Evolutionary conservation across 768 basidiomycete species (phyloP), one percentile per base, ranked within the genome.

Genomic region (Dendrothele bispora): DNA sequence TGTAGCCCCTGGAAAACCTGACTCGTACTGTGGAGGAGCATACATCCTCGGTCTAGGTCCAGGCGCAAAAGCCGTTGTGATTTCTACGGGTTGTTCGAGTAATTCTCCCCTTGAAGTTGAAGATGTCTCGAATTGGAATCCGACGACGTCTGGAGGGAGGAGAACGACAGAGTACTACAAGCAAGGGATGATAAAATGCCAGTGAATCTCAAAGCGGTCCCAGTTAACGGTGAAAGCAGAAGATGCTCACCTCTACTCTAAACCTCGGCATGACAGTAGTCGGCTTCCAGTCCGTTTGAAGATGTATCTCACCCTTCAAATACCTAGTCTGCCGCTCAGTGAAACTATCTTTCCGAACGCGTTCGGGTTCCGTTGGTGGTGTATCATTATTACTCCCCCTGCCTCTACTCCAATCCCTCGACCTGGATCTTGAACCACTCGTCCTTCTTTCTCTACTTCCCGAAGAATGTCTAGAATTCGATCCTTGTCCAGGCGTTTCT

Each of bases 211-310:
- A 22, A 7, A 45, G 8, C 10, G 22, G 6, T 20, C 22, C 21
- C n/a, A 8, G 20, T 3, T 18, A 37, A 15, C 29, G 21, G 25
- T 3, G 22, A 32, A 17, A 38, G 25, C 2, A 15, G n/a, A n/a
- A 7, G n/a, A 15, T 24, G 49, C 57, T 6, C 35, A 73, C 73
- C 66, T 70, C 63, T 38, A 72, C 61, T 37, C 61, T 54, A 52
- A 75, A 72, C 39, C 68, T 60, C 8, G 60, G 68, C 43, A 75
- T 71, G 2, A 62, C 55, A 22, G 68, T 65, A 4, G 73, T 65
- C 17, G 71, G 65, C 50, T 67, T 71, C 37, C 67, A 49, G 34
- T 68, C 66, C 24, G 50, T 50, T 38, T 56, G 57, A 17, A 75
- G 56, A 29, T 69, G 68, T 22, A 74, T 53, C 53, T 74, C 73